A percentile compares a stretch with the other conserved stretches of the same genome.
These are phyloP conservation scores for Ganoderma sp. DNA, from an alignment of 1,284 basidiomycete species.

Conservation along the genomic window DNA sequence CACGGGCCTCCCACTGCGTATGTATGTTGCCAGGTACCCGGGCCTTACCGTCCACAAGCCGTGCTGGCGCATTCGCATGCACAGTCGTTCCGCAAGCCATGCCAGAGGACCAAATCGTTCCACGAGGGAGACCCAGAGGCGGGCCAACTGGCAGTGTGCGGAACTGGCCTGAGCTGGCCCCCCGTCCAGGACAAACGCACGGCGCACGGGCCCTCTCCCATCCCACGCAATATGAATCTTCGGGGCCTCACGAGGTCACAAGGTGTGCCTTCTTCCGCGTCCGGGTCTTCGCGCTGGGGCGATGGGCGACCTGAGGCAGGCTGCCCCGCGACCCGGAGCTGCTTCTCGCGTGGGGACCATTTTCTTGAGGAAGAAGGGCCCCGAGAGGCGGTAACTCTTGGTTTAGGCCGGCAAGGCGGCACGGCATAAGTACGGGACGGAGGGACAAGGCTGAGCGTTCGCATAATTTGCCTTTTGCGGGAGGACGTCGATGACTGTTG, in stretches of 20 bases:
- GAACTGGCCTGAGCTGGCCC: constrained; percentile 5
- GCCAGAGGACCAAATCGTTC: not conserved
- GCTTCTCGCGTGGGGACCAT: constrained; percentile 2
- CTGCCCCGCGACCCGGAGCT: not conserved
- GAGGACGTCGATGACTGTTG: not conserved
- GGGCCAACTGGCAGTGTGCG: not conserved
- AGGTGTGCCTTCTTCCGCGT: constrained; percentile 14
- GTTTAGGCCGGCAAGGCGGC: not conserved
- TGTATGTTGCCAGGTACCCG: not conserved
- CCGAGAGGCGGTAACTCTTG: not conserved
- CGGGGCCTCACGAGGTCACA: constrained; percentile 16
- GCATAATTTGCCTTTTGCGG: not conserved
- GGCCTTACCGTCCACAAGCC: not conserved
- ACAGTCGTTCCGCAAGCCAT: not conserved
- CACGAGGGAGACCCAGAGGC: not conserved
- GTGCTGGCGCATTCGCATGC: not conserved
- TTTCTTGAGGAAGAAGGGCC: not conserved
- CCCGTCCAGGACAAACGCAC: constrained; percentile 7
- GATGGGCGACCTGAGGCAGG: not conserved
- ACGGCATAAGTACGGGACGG: not conserved
- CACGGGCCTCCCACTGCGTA: not conserved
- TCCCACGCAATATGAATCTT: constrained; percentile 7
- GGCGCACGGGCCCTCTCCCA: constrained; percentile 4
- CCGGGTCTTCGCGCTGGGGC: constrained; percentile 6
- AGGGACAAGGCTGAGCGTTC: not conserved